Base-by-base conservation (phyloP, 495 filamentous ascomycete genomes). In the Xylaria sp. region DNA sequence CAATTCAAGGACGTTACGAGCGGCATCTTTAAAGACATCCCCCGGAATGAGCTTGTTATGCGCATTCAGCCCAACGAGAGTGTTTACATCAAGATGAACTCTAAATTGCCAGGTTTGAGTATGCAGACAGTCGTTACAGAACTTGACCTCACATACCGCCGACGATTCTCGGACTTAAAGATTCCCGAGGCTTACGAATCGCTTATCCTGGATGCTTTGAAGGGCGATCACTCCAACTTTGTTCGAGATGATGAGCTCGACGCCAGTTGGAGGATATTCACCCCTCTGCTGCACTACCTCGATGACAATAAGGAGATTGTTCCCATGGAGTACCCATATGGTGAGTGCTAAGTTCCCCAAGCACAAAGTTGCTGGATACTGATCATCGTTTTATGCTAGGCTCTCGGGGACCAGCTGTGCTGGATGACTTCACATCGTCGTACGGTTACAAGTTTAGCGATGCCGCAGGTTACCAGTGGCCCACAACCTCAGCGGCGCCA, bases 1-100 rank as follows among this genome's bases (percentile, higher is more conserved):
- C 97, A 99, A 81, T 99, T 97, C 89, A 95, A 95, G 84, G 97
- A 99, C 76, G 96, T 99, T 66, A 98, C 97, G 26, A 97, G 94
- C 35, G 97, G 97, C 69, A 99, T 99, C 85, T 99, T 99, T 86
- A 98, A 98, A 88, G 95, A 99, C 76, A 99, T 98, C 73, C 97
- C 97, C 62, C 92, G 97, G 61, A 99, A 99, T 86, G 97, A 99
- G 85, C 91, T 99, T 68, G 97, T 99, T 75, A 97, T 99, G 85
- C 94, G 97, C 71, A 97, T 99, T 71, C 97, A 99, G 84, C 97
- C 97, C 73, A 99, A 99, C 84, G 97, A 99, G 86, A 95, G 92
- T 76, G 94, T 99, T 73, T 99, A 99, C 86, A 97, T 98, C 83
- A 99, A 99, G 90, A 99, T 98, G 97, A 99, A 99, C 90, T 98